These are phyloP conservation scores for Phytophthora pluvialis DNA, from an alignment of 352 stramenopile species.

Conservation along the genomic window DNA sequence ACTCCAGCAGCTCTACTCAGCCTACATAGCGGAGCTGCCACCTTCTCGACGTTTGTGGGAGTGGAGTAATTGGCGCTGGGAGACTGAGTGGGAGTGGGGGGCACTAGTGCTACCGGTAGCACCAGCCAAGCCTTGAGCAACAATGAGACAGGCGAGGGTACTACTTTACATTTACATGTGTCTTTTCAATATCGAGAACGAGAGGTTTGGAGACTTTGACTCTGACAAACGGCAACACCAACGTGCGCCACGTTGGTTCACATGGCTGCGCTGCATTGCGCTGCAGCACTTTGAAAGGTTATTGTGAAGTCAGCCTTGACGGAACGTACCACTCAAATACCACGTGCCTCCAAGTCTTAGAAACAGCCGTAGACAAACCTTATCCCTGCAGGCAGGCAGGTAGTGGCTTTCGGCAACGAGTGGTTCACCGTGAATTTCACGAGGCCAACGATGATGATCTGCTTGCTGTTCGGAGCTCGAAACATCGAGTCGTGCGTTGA, in stretches of 20 bases:
- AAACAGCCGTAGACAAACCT: no score
- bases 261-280: no score
- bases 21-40: slow-evolving; percentile 35
- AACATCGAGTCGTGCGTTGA: slow-evolving; percentile 4
- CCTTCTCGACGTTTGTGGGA: slow-evolving; percentile 43
- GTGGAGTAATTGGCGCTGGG: slow-evolving; percentile 53
- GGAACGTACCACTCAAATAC: no score
- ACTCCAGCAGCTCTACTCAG: slow-evolving; percentile 52
- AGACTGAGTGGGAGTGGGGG: slow-evolving; percentile 57
- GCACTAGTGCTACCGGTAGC: slow-evolving; percentile 27
- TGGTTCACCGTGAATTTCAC: not conserved
- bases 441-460: not conserved
- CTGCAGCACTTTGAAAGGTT: no score
- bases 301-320: not conserved
- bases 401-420: no score
- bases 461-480: not conserved
- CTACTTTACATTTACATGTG: slow-evolving; percentile 7
- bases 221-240: no score
- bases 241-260: no score
- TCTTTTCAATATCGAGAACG: slow-evolving; percentile 20
- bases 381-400: no score
- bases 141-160: not conserved
- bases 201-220: slow-evolving; percentile 5
- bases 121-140: not conserved
- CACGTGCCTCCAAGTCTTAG: no score